Evolutionary conservation across 2,329 filamentous ascomycete genomes (phyloP).

Genomic region (Pseudocercospora ulei): DNA sequence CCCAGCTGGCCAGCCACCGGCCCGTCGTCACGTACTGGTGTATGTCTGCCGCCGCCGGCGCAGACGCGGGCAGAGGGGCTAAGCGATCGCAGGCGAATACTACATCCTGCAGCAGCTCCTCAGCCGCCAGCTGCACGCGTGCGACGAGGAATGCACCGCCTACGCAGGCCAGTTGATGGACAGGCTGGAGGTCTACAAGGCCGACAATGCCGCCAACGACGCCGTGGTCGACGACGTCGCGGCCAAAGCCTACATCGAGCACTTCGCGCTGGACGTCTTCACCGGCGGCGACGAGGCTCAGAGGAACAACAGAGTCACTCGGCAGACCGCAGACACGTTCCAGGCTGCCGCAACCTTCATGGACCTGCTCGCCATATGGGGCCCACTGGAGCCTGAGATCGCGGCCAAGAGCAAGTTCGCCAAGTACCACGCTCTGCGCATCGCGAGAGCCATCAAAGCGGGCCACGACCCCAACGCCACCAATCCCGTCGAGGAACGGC

Average conservation of each 20-base stretch:
- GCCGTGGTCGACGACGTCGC: slow-evolving; percentile 75
- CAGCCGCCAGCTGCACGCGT: slow-evolving; percentile 63
- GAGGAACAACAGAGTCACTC: slow-evolving; percentile 53
- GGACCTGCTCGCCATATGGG: slow-evolving; percentile 79
- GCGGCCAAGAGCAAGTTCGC: slow-evolving; percentile 87
- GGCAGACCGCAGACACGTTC: slow-evolving; percentile 88
- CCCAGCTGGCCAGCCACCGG: slow-evolving; percentile 73
- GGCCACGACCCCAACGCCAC: slow-evolving; percentile 85
- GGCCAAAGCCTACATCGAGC: slow-evolving; percentile 84
- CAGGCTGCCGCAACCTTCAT: slow-evolving; percentile 88
- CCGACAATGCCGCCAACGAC: slow-evolving; percentile 64
- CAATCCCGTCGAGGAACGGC: slow-evolving; percentile 60
- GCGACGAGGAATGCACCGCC: slow-evolving; percentile 64
- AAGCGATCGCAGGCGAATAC: slow-evolving; percentile 58
- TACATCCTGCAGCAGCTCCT: slow-evolving; percentile 91
- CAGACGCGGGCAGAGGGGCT: slow-evolving; percentile 5
- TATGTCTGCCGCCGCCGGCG: slow-evolving; percentile 44
- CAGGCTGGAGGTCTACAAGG: slow-evolving; percentile 74
- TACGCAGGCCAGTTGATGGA: slow-evolving; percentile 85
- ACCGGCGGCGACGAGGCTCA: slow-evolving; percentile 73
- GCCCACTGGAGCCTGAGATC: slow-evolving; percentile 60
- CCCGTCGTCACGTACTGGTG: slow-evolving; percentile 94
- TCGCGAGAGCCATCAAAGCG: slow-evolving; percentile 80
- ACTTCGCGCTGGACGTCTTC: slow-evolving; percentile 85
- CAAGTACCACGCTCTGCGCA: slow-evolving; percentile 88